Evolutionary conservation across 2,329 filamentous ascomycete species (phyloP).

Genomic region (Penicillium sp.): DNA sequence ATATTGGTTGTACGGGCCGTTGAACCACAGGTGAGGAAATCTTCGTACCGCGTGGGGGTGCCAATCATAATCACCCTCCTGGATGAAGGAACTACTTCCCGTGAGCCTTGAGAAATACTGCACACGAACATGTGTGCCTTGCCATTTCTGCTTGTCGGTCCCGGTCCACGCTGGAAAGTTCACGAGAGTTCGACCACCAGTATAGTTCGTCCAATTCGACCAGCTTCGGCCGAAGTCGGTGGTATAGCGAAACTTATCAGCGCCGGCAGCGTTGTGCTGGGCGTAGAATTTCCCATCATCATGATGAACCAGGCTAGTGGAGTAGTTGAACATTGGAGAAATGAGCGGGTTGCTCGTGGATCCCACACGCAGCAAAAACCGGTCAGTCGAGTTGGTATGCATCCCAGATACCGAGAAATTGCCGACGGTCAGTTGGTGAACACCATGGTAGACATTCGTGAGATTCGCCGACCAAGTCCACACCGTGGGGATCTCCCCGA

Average conservation of each 20-base stretch:
- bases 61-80: constrained; percentile 55
- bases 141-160: constrained; percentile 57
- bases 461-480: constrained; percentile 57
- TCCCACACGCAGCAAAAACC: constrained; percentile 61
- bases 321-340: constrained; percentile 60
- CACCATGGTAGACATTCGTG: constrained; percentile 57
- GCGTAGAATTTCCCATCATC: constrained; percentile 49
- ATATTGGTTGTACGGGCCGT: constrained; percentile 62
- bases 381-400: constrained; percentile 55
- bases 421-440: constrained; percentile 57
- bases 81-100: constrained; percentile 59
- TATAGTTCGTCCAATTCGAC: constrained; percentile 58
- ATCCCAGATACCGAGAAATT: constrained; percentile 50
- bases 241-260: constrained; percentile 61
- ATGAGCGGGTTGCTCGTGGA: constrained; percentile 58
- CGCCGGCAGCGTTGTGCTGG: constrained; percentile 60
- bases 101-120: constrained; percentile 62
- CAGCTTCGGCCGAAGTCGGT: constrained; percentile 60
- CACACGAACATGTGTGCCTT: constrained; percentile 60
- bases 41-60: constrained; percentile 42
- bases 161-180: constrained; percentile 55
- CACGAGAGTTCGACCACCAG: constrained; percentile 52
- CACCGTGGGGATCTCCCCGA: constrained; percentile 41
- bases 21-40: constrained; percentile 62
- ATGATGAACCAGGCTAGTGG: constrained; percentile 51